Base-by-base conservation (phyloP, 495 filamentous ascomycete species). In the Platismatia glauca region DNA sequence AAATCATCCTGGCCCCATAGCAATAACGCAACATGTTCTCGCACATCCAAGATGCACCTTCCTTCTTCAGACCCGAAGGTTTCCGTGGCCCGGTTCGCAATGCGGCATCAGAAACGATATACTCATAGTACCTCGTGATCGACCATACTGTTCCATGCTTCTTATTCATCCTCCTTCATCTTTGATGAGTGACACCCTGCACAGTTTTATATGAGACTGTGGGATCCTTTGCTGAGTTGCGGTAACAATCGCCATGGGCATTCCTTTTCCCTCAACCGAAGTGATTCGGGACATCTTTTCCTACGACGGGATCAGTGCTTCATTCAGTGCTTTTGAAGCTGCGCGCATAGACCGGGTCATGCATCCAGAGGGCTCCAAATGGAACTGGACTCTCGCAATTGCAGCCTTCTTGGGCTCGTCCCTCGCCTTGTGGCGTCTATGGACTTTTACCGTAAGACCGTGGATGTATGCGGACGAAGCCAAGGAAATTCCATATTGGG, bases 401-500 rank as follows among this genome's bases (percentile, higher is more conserved):
- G 39, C 39, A 43, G 39, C 18, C 4, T 43, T 43, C 39, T 43
- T 43, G 39, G 39, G 39, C 39, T 43, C 39, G 39, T 43, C 39
- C 39, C 39, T 43, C 18, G 39, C 39, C 4, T 43, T 43, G 39
- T 73, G 71, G 71, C 63, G 71, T 50, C 20, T 61, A 2, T 72
- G 68, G 70, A 67, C 56, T 24, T 73, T 73, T 55, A 70, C 61
- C 31, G 52, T 72, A 39, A 55, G 62, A 35, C 68, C 68, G 13
- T 38, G n/a, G 41, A 56, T 73, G 31, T 56, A 68, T 50, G 62
- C 71, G 27, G 53, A 67, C 38, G 68, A 71, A n/a, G 68, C 71
- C 18, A 71, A 67, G 48, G 64, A 72, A 58, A 41, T 70, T 20
- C 71, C 71, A 9, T 73, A 73, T 34, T 64, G 67, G 66, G 66